A percentile compares a stretch with the other conserved stretches of the same genome.
These are phyloP conservation scores for Dioszegia crocea DNA, from an alignment of 768 basidiomycete species.

Conservation along the genomic window DNA sequence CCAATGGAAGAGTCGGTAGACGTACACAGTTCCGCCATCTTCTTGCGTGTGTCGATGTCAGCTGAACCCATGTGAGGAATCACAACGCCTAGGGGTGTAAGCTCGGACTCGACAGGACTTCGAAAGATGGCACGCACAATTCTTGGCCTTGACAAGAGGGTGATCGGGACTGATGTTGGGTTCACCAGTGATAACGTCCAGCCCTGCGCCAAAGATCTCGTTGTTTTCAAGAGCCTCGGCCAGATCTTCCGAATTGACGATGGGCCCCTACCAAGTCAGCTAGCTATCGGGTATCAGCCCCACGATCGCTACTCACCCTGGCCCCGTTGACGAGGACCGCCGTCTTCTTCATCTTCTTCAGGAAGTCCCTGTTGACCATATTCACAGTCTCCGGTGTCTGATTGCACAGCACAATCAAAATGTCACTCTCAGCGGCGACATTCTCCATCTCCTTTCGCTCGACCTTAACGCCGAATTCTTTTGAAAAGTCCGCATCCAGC, in stretches of 20 bases:
- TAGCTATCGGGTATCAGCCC: background rate
- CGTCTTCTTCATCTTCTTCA: constrained; percentile 78
- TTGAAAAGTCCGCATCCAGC: constrained; percentile 39
- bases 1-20: background rate
- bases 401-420: constrained; percentile 68
- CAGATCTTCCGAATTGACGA: constrained; percentile 87
- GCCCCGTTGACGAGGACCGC: constrained; percentile 79
- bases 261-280: constrained; percentile 53
- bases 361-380: constrained; percentile 65
- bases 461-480: constrained; percentile 51
- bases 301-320: constrained; percentile 53
- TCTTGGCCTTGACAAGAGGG: constrained; percentile 70
- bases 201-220: constrained; percentile 84
- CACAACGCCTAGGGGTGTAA: constrained; percentile 73
- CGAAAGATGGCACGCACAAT: constrained; percentile 52
- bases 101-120: no score
- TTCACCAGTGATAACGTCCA: constrained; percentile 93
- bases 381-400: constrained; percentile 60
- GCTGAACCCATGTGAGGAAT: constrained; percentile 90
- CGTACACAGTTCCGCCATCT: constrained; percentile 68
- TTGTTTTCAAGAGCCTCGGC: constrained; percentile 69
- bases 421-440: constrained; percentile 73
- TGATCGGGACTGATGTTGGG: constrained; percentile 70
- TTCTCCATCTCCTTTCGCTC: constrained; percentile 61
- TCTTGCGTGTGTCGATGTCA: constrained; percentile 73